phyloP scores from a whole-genome alignment of 2,329 filamentous ascomycete genomes.

The Fusarium napiforme region DNA sequence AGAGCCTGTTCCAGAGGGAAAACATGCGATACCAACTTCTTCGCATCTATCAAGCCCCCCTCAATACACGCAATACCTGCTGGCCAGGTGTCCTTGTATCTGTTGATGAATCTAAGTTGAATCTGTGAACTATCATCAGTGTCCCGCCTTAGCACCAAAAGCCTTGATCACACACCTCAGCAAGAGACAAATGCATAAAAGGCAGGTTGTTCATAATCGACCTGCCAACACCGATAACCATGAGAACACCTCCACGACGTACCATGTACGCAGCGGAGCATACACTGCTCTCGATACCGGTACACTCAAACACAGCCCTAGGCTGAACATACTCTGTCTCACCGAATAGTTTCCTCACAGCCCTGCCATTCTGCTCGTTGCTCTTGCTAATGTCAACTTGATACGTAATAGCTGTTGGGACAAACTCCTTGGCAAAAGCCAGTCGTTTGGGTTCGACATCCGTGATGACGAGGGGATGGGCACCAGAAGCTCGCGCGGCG shows the following conservation, averaged over 20 bases:
- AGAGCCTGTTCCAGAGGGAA: conserved; percentile 71
- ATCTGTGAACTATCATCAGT: conserved; percentile 52
- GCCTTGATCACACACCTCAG: conserved; percentile 57
- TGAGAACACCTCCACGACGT: conserved; percentile 67
- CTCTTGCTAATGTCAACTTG: conserved; percentile 59
- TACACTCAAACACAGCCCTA: conserved; percentile 71
- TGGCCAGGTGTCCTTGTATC: conserved; percentile 77
- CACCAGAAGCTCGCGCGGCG: conserved; percentile 69
- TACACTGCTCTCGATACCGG: conserved; percentile 72
- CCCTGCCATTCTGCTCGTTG: conserved; percentile 60
- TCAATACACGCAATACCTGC: conserved; percentile 69
- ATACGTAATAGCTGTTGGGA: conserved; percentile 65
- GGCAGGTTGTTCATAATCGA: conserved; percentile 72
- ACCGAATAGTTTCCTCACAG: conserved; percentile 66
- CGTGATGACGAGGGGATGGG: conserved; percentile 71
- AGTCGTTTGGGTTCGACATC: conserved; percentile 68
- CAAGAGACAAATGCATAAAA: conserved; percentile 73
- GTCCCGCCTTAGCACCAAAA: background rate
- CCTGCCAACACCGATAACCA: conserved; percentile 73
- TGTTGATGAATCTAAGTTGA: conserved; percentile 75
- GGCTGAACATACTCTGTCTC: conserved; percentile 66
- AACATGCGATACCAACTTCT: conserved; percentile 68
- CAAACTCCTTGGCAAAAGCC: conserved; percentile 66
- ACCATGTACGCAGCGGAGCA: conserved; percentile 67
- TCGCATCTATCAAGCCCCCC: conserved; percentile 69